Evolutionary conservation across 139 green algal genomes (phyloP), one percentile per base, ranked within the genome.

Genomic region (Tetraselmis chui): DNA sequence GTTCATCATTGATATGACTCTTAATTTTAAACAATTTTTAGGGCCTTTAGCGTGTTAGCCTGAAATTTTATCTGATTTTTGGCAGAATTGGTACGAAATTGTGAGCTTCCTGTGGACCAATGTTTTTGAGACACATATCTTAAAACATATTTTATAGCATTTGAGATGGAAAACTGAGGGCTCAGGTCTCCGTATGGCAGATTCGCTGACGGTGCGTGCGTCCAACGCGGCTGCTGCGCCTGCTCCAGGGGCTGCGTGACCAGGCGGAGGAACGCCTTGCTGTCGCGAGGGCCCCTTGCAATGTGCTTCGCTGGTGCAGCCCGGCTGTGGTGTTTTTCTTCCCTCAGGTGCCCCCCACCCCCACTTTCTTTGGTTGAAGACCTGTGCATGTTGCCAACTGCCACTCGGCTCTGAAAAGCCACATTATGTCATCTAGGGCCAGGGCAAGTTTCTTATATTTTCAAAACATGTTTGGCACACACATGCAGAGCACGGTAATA

Each of bases 271-370:
- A 89, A 79, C 83, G 89, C 59, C 30, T 91, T 28, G 82, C 80
- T 26, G 87, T 88, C 11, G 87, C 90, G 0, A 29, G 31, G 29
- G 81, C 81, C 11, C 82, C 87, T 1, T 81, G 84, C 82, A 88
- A 89, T 75, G 26, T 23, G 27, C 23, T 83, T 0, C 81, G 83
- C 1, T 92, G 87, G 87, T 84, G 80, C 25, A n/a, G 83, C 1
- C 87, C 87, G 28, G 2, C 30, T 1, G 80, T 92, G n/a, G 82
- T 87, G 28, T 76, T 89, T 29, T 86, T 86, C 83, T 89, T 91
- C 79, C 24, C 76, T 30, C n/a, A 76, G 1, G 79, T 76, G 2
- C 78, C 82, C 28, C 76, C 78, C 32, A 31, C 80, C n/a, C n/a
- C n/a, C n/a, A n/a, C n/a, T n/a, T n/a, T n/a, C n/a, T n/a, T n/a